Evolutionary conservation across 164 flowering plant genomes (phyloP).

Genomic region (Sextonia rubra): DNA sequence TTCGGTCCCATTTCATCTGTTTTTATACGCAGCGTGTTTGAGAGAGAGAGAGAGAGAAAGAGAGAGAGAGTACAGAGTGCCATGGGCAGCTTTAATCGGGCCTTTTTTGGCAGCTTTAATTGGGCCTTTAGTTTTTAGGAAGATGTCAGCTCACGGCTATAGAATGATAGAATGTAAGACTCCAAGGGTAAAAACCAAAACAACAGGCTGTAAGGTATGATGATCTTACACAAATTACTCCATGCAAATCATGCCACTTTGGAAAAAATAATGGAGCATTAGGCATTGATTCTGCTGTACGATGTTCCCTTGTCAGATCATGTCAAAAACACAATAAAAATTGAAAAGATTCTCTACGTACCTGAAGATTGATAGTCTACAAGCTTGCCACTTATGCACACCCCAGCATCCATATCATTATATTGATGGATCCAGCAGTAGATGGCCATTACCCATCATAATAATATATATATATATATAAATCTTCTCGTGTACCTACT

Average conservation of each 20-base stretch:
- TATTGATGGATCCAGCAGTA: not conserved
- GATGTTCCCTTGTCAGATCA: not conserved
- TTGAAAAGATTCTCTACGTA: too few species aligned
- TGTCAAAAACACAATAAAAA: not conserved
- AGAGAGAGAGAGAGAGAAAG: not conserved
- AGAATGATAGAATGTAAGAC: not conserved
- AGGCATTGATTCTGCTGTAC: not conserved
- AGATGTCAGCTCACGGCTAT: not conserved
- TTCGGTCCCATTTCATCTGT: not conserved
- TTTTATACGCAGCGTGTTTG: not conserved
- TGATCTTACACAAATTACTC: not conserved
- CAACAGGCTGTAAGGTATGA: not conserved
- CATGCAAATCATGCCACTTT: not conserved
- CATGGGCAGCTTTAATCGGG: not conserved
- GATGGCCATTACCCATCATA: not conserved
- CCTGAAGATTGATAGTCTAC: too few species aligned
- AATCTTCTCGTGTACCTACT: too few species aligned
- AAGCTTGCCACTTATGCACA: too few species aligned
- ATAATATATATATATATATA: too few species aligned
- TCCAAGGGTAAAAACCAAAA: constrained; percentile 3
- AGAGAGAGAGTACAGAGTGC: constrained; percentile 4
- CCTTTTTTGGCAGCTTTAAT: not conserved
- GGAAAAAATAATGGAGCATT: not conserved
- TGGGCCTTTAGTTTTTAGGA: not conserved
- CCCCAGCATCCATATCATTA: too few species aligned